A percentile compares a stretch with the other conserved stretches of the same genome.
Conservation (phyloP, 345 rosid genomes). For the Boechera divaricarpa region DNA sequence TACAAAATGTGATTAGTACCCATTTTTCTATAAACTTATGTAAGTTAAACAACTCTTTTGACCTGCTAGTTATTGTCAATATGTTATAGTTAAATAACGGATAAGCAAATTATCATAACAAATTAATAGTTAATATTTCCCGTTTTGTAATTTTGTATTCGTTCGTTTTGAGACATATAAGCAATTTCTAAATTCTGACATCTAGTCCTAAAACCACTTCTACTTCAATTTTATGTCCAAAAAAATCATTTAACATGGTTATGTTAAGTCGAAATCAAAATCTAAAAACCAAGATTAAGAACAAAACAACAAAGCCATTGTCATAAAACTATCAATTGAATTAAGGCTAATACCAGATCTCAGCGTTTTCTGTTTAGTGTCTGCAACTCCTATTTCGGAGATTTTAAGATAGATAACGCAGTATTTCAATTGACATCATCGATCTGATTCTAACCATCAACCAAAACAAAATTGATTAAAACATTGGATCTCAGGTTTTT, state of each 20-base stretch:
- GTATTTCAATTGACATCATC: slow-evolving; percentile 21
- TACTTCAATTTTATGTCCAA: background rate
- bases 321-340: background rate
- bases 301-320: background rate
- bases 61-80: no score
- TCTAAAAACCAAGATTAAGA: background rate
- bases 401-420: slow-evolving; percentile 48
- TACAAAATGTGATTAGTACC: no score
- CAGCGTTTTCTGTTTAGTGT: slow-evolving; percentile 40
- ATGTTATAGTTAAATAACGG: no score
- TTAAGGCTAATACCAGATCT: slow-evolving; percentile 35
- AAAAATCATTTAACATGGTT: no score
- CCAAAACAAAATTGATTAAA: background rate
- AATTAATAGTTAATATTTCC: no score
- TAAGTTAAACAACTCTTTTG: no score
- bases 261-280: background rate
- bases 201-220: background rate
- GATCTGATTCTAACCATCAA: slow-evolving; percentile 35
- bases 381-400: slow-evolving; percentile 39
- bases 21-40: no score
- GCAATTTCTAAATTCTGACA: no score
- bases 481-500: slow-evolving; percentile 49
- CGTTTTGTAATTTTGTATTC: no score
- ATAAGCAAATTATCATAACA: no score
- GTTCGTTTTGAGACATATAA: no score